Evolutionary conservation across 768 basidiomycete genomes (phyloP), one percentile per base, ranked within the genome.

Genomic region (Psilocybe subaeruginosa): DNA sequence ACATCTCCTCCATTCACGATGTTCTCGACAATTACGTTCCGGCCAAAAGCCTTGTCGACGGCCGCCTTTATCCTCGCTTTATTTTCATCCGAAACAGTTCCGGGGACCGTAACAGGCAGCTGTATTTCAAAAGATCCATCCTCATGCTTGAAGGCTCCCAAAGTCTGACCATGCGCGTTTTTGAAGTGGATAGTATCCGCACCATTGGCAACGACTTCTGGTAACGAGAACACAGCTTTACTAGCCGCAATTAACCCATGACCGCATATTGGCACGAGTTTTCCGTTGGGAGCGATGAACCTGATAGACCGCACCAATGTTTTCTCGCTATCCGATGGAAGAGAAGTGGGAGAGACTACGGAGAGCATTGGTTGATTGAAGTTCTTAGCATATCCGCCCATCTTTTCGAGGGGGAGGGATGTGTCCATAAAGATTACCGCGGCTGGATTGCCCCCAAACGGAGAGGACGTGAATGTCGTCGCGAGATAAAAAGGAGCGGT

Each of bases 161-260:
- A 49, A 1, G 71, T 64, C 1, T 64, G 71, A 5, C 60, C 71
- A 9, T 51, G 52, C 1, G n/a, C 9, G 16, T 72, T 77, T 52
- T 74, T 70, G 30, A 80, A 76, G 41, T 75, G 73, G 17, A 80
- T 65, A 6, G 66, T 66, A n/a, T 75, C 68, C 4, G 75, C 72
- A 8, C 67, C 65, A 6, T 65, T 64, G 14, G 59, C 55, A 9
- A 72, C 70, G 17, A 71, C 54, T 37, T 73, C 73, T 0, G 74
- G 64, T 27, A 67, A 59, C 4, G 69, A 68, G 48, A 80, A 80
- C 11, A 85, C 65, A 2, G 74, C 75, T 55, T 77, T 72, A 0
- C 79, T 76, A 23, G 81, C 74, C 2, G 81, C 83, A 9, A 85
- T 65, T 2, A 76, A 76, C 17, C 70, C 81, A 66, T 82, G 80